Base-by-base conservation (phyloP, 192 early-diverging fungal species). In the Mortierella hygrophila region DNA sequence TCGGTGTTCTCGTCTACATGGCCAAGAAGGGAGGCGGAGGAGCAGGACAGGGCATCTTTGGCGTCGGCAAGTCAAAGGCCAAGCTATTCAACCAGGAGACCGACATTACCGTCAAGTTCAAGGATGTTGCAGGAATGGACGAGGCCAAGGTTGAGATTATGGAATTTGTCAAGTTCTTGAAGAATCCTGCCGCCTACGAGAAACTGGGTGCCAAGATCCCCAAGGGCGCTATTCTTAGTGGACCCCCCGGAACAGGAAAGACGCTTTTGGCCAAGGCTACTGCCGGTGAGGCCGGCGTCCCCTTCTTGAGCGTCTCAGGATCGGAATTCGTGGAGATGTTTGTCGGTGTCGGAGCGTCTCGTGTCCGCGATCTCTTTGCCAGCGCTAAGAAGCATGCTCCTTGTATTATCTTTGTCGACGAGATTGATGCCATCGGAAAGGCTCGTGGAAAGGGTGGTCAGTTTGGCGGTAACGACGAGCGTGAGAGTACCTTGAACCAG, bases 291-390 rank as follows among this genome's bases (percentile, higher is more conserved):
- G 99, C 99, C 4, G 98, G 97, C 42, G 97, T 98, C 3, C 98
- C 99, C 20, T 99, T 99, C 87, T 90, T 99, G 44, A 96, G 95
- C 74, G 99, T 99, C 23, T 99, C 98, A 29, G 99, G 99, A 26
- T 99, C 98, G 6, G 99, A 99, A 89, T 99, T 99, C 84, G 96
- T 99, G 41, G 99, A 99, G 89, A 99, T 99, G 99, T 99, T 99
- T 97, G 99, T 99, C n/a, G 99, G 99, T 87, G 99, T 99, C 29
- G 99, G 99, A 47, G 96, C 92, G 20, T 93, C 92, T 32, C 94
- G 99, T 41, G 98, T 99, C 9, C 94, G 99, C 54, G 99, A 99
- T 85, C 85, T 99, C 81, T 99, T 99, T 91, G 94, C 97, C 26
- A 99, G 93, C 68, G 99, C 99, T 80, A 99, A 98, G 91, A 99